These are phyloP conservation scores for Amesomyces nigricolor DNA, from an alignment of 2,329 filamentous ascomycete species.

Conservation along the genomic window DNA sequence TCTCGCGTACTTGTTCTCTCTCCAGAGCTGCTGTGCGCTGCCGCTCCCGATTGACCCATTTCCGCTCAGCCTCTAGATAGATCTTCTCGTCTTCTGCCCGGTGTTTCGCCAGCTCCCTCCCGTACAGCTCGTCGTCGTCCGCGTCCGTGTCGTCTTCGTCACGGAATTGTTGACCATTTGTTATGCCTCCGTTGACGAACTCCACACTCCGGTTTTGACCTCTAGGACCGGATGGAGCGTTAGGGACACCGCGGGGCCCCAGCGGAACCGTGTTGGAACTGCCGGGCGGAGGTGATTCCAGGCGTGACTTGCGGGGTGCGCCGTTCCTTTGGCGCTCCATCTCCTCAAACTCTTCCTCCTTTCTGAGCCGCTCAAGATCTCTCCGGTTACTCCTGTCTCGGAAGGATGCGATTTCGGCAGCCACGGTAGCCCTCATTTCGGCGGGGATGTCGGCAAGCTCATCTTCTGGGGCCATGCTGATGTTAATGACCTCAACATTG, in stretches of 20 bases:
- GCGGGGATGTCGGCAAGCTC: constrained; percentile 92
- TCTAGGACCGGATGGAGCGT: constrained; percentile 63
- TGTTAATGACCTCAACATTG: constrained; percentile 80
- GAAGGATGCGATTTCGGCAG: constrained; percentile 90
- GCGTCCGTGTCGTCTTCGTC: constrained; percentile 86
- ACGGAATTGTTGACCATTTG: constrained; percentile 56
- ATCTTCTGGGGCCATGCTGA: constrained; percentile 81
- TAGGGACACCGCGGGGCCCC: constrained; percentile 64
- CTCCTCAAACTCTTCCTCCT: constrained; percentile 90
- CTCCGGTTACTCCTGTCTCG: constrained; percentile 83
- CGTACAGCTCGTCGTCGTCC: constrained; percentile 79
- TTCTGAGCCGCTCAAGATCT: constrained; percentile 78
- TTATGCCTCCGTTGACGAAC: constrained; percentile 74
- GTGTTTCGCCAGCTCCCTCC: constrained; percentile 63
- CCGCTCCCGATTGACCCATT: constrained; percentile 86
- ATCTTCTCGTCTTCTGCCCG: constrained; percentile 71
- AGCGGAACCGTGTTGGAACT: constrained; percentile 67
- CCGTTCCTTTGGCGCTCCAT: constrained; percentile 71
- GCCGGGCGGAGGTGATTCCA: constrained; percentile 65
- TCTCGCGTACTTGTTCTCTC: constrained; percentile 75
- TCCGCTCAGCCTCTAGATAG: constrained; percentile 78
- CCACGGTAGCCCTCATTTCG: constrained; percentile 92
- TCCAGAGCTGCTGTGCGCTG: constrained; percentile 79
- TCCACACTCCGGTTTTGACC: constrained; percentile 58
- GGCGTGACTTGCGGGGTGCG: constrained; percentile 55